phyloP scores from a whole-genome alignment of 257 asterid genomes.

The Parsonsia alboflavescens region DNA sequence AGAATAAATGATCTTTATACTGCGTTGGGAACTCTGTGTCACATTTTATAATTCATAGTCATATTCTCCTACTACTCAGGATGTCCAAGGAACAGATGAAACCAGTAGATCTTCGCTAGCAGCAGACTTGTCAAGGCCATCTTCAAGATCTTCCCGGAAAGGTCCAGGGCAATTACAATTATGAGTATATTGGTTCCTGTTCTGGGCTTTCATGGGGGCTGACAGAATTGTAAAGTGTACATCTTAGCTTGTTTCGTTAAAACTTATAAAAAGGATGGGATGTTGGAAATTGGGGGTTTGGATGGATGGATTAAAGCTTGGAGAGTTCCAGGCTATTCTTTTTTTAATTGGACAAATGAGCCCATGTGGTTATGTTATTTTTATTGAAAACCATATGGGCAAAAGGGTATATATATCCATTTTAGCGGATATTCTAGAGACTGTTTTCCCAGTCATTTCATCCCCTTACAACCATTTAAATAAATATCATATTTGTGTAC shows the following conservation, averaged over 20 bases:
- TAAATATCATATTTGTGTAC: not conserved
- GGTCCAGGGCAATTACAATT: slow-evolving; percentile 62
- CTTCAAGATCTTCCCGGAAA: slow-evolving; percentile 62
- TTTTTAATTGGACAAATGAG: slow-evolving; percentile 11
- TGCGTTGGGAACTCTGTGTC: not conserved
- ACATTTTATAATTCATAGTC: not conserved
- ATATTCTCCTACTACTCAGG: slow-evolving; percentile 47
- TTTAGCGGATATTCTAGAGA: slow-evolving; percentile 9
- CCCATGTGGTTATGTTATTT: slow-evolving; percentile 39
- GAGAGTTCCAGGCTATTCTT: slow-evolving; percentile 23
- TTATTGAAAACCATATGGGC: slow-evolving; percentile 28
- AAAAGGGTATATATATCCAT: slow-evolving; percentile 20
- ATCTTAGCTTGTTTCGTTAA: slow-evolving; percentile 55
- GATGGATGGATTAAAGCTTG: slow-evolving; percentile 23
- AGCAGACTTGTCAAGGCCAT: slow-evolving; percentile 47
- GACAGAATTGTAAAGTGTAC: slow-evolving; percentile 64
- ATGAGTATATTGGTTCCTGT: slow-evolving; percentile 27
- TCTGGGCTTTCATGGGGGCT: slow-evolving; percentile 14
- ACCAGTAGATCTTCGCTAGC: slow-evolving; percentile 36
- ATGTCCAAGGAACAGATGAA: slow-evolving; percentile 57
- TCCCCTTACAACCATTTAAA: not conserved
- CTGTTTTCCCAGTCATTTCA: slow-evolving; percentile 3
- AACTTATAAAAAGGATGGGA: slow-evolving; percentile 30
- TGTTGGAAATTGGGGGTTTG: slow-evolving; percentile 17
- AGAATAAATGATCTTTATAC: not conserved